Percentiles rank a stretch among this genome's conserved stretches.
Conservation (phyloP, 306 rosid genomes). For the Trifolium pratense region DNA sequence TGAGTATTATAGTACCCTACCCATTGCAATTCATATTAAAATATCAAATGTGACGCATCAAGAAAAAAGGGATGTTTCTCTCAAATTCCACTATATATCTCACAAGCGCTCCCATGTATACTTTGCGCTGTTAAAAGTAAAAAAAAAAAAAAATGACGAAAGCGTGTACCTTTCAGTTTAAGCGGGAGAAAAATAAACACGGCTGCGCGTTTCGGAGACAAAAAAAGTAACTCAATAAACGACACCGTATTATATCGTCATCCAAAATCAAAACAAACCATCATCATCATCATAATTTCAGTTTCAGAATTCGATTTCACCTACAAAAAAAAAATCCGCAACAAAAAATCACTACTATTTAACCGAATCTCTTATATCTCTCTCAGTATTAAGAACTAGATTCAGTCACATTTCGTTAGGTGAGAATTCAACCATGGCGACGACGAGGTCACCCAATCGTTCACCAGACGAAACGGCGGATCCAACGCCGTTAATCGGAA, state of each 20-base stretch:
- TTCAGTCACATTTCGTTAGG: neutral
- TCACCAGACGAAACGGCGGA: conserved; percentile 71
- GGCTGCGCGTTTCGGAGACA: neutral
- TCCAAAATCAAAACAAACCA: neutral
- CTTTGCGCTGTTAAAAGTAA: neutral
- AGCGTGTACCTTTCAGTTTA: neutral
- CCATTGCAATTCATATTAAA: no score
- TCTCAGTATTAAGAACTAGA: neutral
- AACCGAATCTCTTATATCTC: neutral
- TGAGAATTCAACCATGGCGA: conserved; percentile 52
- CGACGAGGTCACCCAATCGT: conserved; percentile 61
- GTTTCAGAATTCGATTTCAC: neutral
- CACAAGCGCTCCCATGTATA: no score
- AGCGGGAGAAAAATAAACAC: conserved; percentile 23
- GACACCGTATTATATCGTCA: conserved; percentile 2
- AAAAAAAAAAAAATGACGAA: neutral
- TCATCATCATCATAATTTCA: neutral
- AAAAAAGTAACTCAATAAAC: neutral
- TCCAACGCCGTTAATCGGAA: conserved; percentile 66
- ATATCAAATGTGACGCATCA: no score
- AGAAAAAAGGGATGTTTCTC: no score
- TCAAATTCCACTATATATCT: no score
- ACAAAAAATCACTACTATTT: neutral
- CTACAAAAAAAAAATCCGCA: neutral
- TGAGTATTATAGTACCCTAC: no score